Evolutionary conservation across 441 rosid genomes (phyloP), one percentile per base, ranked within the genome.

Genomic region (Eruca vesicaria): DNA sequence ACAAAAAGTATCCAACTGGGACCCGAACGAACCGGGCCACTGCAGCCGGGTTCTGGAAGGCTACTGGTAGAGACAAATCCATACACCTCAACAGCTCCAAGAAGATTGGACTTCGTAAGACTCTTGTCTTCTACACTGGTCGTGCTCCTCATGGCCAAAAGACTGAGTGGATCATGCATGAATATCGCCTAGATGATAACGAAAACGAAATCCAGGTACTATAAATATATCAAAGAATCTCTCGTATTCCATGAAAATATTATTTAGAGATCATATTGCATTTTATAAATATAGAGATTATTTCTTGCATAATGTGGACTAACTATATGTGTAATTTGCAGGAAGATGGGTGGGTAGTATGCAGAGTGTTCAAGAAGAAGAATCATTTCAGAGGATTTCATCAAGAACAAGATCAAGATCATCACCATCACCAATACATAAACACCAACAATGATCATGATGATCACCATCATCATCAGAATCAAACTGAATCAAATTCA

Each of bases 121-220:
- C 94, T 29, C 89, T 89, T 1, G 94, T 89, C 67, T 89, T 89
- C 83, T 89, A 89, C 80, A 85, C 86, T 5, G 94, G 94, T 11
- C 92, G 94, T 43, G 94, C 94, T 10, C 94, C 94, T 78, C 89
- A 89, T 36, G 94, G 94, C 66, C 86, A 86, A 33, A 89, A 86
- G 79, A 86, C 92, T 0, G 90, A 89, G 55, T 89, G 94, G 94
- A 86, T 89, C 80, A 89, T 89, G 94, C 94, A 89, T 9, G 94
- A 89, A 71, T 89, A 89, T 63, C 94, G 94, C 32, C 66, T 89
- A 14, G 89, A 87, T 1, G 91, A 87, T 12, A 84, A 72, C 18
- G 81, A 86, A 72, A 80, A 90, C 6, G 88, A 87, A 38, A 76
- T 82, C 58, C 97, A 91, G 90, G 98, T 89, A 73, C 33, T 7